Evolutionary conservation across 83 land plant species (phyloP).

Genomic region (Picea mariana): DNA sequence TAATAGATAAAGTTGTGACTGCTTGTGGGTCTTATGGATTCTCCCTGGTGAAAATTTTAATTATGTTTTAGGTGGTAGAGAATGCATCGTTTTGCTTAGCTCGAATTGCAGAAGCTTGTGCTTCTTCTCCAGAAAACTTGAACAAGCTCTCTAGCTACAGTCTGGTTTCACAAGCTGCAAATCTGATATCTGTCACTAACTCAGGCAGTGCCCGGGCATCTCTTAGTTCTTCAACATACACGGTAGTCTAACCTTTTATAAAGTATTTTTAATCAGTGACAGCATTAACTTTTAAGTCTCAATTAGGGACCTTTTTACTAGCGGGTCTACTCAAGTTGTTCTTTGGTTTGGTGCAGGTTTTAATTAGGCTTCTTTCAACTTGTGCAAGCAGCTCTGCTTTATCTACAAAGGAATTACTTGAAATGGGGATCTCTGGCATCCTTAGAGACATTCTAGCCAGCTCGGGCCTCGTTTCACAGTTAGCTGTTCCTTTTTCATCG

Average conservation of each 20-base stretch:
- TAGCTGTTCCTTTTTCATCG: constrained; percentile 32
- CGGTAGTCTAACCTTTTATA: constrained; percentile 20
- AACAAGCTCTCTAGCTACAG: constrained; percentile 49
- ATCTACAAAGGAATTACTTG: constrained; percentile 42
- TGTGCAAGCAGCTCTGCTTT: constrained; percentile 59
- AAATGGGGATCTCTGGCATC: constrained; percentile 42
- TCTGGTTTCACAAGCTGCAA: constrained; percentile 42
- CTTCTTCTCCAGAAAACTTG: constrained; percentile 40
- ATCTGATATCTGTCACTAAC: constrained; percentile 41
- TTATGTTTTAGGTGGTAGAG: constrained; percentile 51
- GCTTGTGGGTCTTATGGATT: not conserved
- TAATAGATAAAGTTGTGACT: not conserved
- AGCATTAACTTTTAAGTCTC: not conserved
- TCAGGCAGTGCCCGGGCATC: constrained; percentile 40
- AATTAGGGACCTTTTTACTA: not conserved
- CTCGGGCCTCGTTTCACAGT: constrained; percentile 43
- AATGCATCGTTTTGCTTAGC: constrained; percentile 54
- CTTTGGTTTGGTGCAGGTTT: constrained; percentile 34
- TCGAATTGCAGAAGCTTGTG: constrained; percentile 51
- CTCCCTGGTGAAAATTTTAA: not conserved
- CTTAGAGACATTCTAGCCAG: constrained; percentile 42
- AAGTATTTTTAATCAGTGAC: too few species aligned
- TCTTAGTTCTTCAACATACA: constrained; percentile 47
- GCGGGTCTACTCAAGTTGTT: not conserved
- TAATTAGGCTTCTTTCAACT: constrained; percentile 42